Conservation (phyloP, 2,329 filamentous ascomycete species). For the Orbilia blumenaviensis region DNA sequence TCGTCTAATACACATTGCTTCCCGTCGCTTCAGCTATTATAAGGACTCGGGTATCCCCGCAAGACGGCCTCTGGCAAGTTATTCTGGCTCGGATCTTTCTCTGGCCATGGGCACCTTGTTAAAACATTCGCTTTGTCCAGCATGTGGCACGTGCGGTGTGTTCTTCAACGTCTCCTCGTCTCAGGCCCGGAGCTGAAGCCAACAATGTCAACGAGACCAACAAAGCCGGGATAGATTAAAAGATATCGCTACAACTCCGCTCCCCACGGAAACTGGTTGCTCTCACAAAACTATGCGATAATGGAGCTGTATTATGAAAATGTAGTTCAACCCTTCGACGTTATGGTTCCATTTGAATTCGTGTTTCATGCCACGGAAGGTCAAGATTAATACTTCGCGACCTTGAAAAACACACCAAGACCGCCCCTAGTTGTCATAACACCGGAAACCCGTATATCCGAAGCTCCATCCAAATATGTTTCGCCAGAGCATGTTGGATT, state of each 20-base stretch:
- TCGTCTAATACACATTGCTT: neutral
- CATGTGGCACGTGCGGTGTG: constrained; percentile 37
- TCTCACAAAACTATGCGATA: neutral
- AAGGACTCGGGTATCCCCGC: too few relatives aligned
- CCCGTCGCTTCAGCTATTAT: neutral
- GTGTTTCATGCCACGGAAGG: constrained; percentile 2
- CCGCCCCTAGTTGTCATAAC: constrained; percentile 36
- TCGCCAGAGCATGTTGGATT: neutral
- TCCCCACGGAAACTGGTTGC: neutral
- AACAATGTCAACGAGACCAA: constrained; percentile 19
- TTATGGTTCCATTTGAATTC: neutral
- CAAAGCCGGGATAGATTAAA: constrained; percentile 12
- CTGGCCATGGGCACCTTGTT: neutral
- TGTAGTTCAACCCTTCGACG: neutral
- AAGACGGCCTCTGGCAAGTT: too few relatives aligned
- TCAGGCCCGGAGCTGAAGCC: neutral
- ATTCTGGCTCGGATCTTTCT: too few relatives aligned
- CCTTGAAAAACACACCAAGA: neutral
- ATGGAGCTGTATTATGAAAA: neutral
- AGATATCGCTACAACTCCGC: neutral
- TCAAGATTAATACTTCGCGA: constrained; percentile 12
- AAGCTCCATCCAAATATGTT: constrained; percentile 23
- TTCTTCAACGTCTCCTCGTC: neutral
- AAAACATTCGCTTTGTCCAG: constrained; percentile 22
- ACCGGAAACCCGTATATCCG: constrained; percentile 10